A percentile compares a stretch with the other conserved stretches of the same genome.
Evolutionary conservation across 768 basidiomycete species (phyloP).

Genomic region (Obba rivulosa): DNA sequence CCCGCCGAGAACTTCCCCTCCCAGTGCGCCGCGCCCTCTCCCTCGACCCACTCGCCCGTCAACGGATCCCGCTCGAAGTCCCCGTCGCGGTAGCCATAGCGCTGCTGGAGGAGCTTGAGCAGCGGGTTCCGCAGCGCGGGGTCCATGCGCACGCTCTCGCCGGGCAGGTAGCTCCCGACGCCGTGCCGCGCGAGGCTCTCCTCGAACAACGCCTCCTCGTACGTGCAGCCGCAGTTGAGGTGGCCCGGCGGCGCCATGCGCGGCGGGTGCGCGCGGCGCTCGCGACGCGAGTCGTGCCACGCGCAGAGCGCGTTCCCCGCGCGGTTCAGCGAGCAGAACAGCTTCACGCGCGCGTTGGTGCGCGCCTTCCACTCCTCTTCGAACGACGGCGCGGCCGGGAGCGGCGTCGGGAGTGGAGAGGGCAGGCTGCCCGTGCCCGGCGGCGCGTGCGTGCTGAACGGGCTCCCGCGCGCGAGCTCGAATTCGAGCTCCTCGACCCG

Average conservation of each 20-base stretch:
- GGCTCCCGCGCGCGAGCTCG: constrained; percentile 29
- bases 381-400: constrained; percentile 40
- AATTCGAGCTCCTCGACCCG: constrained; percentile 44
- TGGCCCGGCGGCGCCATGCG: constrained; percentile 73
- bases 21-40: constrained; percentile 61
- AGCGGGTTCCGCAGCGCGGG: constrained; percentile 80
- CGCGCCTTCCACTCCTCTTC: constrained; percentile 64
- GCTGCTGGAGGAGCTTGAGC: constrained; percentile 60
- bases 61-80: constrained; percentile 73
- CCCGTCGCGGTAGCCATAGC: constrained; percentile 78
- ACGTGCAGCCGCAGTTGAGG: constrained; percentile 84
- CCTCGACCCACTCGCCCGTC: constrained; percentile 63
- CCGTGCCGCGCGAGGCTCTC: constrained; percentile 74
- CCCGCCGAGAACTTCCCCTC: constrained; percentile 42
- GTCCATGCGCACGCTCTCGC: constrained; percentile 85
- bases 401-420: constrained; percentile 27
- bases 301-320: constrained; percentile 87
- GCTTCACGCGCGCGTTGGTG: constrained; percentile 64
- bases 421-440: constrained; percentile 22
- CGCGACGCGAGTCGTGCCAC: constrained; percentile 86
- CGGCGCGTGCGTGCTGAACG: constrained; percentile 13
- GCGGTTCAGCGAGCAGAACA: constrained; percentile 78
- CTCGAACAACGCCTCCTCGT: constrained; percentile 82
- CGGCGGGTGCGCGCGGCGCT: constrained; percentile 71
- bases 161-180: constrained; percentile 79